phyloP scores from a whole-genome alignment of 2,329 filamentous ascomycete species.

The Fusarium sp. region DNA sequence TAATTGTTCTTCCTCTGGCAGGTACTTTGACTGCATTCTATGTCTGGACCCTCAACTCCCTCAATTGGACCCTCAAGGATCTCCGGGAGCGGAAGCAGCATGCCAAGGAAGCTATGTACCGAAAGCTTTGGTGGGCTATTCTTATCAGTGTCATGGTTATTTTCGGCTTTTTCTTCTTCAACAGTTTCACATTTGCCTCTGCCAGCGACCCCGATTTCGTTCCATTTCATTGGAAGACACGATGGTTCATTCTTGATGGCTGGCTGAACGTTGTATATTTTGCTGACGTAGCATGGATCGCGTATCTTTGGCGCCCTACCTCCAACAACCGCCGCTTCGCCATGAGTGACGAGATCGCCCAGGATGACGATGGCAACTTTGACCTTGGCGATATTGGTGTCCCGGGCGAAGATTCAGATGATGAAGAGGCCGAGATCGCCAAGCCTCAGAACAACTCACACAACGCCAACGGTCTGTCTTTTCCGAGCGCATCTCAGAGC shows the following conservation, averaged over 20 bases:
- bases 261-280: slow-evolving; percentile 98
- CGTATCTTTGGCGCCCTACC: slow-evolving; percentile 96
- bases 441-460: slow-evolving; percentile 44
- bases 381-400: slow-evolving; percentile 94
- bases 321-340: slow-evolving; percentile 97
- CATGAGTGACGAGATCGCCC: slow-evolving; percentile 98
- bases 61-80: slow-evolving; percentile 95
- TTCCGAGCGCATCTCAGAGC: slow-evolving; percentile 40
- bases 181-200: slow-evolving; percentile 93
- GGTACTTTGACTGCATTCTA: slow-evolving; percentile 96
- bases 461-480: slow-evolving; percentile 43
- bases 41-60: slow-evolving; percentile 96
- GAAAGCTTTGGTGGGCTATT: slow-evolving; percentile 98
- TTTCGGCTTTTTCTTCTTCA: slow-evolving; percentile 98
- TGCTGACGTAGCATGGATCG: slow-evolving; percentile 90
- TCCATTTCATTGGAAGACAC: slow-evolving; percentile 94
- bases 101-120: slow-evolving; percentile 95
- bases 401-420: slow-evolving; percentile 67
- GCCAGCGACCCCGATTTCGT: slow-evolving; percentile 88
- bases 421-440: slow-evolving; percentile 65
- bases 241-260: slow-evolving; percentile 97
- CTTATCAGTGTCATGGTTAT: slow-evolving; percentile 92
- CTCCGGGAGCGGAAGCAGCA: slow-evolving; percentile 94
- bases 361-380: slow-evolving; percentile 95
- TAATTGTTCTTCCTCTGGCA: slow-evolving; percentile 92